A percentile compares a stretch with the other conserved stretches of the same genome.
phyloP scores from a whole-genome alignment of 768 basidiomycete species.

The Leccinum olivaceopallidum region DNA sequence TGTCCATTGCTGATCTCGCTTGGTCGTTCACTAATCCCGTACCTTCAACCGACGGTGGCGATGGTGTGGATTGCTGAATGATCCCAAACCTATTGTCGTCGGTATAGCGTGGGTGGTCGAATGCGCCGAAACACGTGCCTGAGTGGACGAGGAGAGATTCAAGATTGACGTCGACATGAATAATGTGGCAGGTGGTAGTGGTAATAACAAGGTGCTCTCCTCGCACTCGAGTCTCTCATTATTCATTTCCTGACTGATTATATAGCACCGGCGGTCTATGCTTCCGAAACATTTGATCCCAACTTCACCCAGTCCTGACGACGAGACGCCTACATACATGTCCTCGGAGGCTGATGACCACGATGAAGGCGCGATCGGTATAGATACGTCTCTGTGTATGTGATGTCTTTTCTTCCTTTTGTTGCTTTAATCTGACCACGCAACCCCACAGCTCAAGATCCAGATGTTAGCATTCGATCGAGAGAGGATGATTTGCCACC shows the following conservation, averaged over 20 bases:
- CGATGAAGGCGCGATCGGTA: conserved; percentile 31
- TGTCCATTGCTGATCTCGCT: conserved; percentile 17
- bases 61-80: conserved; percentile 51
- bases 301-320: conserved; percentile 18
- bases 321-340: conserved; percentile 12
- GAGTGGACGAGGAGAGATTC: conserved; percentile 65
- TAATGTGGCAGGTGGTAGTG: conserved; percentile 50
- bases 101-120: conserved; percentile 90
- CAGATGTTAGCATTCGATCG: conserved; percentile 24
- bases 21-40: not conserved
- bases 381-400: conserved; percentile 26
- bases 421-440: conserved; percentile 10
- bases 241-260: not conserved
- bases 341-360: conserved; percentile 33
- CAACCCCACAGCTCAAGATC: conserved; percentile 23
- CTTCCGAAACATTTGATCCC: conserved; percentile 59
- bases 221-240: not conserved
- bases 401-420: conserved; percentile 4
- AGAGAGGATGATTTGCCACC: conserved; percentile 63
- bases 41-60: not conserved
- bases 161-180: conserved; percentile 59
- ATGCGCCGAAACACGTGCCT: conserved; percentile 67
- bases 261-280: conserved; percentile 72
- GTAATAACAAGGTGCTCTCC: conserved; percentile 57
- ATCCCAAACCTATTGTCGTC: conserved; percentile 72